Evolutionary conservation across 2,329 filamentous ascomycete species (phyloP).

Genomic region (Colletotrichum spinosum): DNA sequence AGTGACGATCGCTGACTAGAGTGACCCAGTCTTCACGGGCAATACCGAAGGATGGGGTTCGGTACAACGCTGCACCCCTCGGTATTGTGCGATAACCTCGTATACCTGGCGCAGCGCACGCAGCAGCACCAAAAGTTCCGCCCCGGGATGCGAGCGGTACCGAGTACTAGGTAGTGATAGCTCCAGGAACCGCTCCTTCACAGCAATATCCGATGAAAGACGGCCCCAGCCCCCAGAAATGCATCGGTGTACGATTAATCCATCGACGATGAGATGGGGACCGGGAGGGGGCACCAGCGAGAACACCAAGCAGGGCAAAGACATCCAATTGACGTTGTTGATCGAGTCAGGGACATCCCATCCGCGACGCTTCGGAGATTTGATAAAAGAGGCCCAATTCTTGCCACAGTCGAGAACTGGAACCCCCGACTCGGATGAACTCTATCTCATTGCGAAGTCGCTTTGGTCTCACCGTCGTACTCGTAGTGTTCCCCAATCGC

Average conservation of each 20-base stretch:
- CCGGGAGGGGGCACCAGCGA: too few species aligned
- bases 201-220: too few species aligned
- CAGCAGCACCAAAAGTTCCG: too few species aligned
- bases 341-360: slow-evolving; percentile 2
- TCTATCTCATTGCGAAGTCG: background rate
- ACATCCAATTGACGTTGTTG: background rate
- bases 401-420: slow-evolving; percentile 6
- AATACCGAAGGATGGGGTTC: background rate
- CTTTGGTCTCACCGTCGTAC: too few species aligned
- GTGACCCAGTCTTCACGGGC: too few species aligned
- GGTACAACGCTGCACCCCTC: background rate
- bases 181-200: too few species aligned
- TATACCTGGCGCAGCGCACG: background rate
- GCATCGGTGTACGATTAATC: background rate
- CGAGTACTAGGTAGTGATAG: too few species aligned
- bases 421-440: background rate
- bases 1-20: too few species aligned
- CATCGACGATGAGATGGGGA: slow-evolving; percentile 2
- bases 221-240: background rate
- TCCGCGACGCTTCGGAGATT: slow-evolving; percentile 1
- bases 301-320: too few species aligned
- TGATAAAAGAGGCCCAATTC: background rate
- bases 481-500: too few species aligned
- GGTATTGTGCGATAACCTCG: background rate
- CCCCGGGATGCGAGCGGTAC: too few species aligned